Evolutionary conservation across 2,329 filamentous ascomycete genomes (phyloP).

Genomic region (Orbilia blumenaviensis): DNA sequence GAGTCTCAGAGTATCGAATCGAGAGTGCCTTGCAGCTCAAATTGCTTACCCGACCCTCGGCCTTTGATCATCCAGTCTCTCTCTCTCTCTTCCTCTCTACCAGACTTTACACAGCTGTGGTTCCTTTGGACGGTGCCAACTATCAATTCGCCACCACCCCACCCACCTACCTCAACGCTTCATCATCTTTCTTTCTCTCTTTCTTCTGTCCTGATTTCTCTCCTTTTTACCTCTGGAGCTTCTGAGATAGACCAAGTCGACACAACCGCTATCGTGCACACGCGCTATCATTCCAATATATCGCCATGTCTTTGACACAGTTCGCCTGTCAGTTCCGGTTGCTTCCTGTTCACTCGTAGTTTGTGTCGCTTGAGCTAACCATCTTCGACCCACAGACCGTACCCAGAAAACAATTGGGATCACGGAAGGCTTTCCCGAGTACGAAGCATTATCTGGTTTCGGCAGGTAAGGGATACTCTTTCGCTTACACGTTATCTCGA

Average conservation of each 20-base stretch:
- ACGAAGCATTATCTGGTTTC: slow-evolving; percentile 85
- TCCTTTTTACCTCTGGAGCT: neutral
- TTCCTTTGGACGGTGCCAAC: neutral
- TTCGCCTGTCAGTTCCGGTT: slow-evolving; percentile 57
- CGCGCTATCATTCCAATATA: slow-evolving; percentile 27
- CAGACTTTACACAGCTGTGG: neutral
- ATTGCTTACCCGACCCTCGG: slow-evolving; percentile 34
- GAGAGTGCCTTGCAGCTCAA: slow-evolving; percentile 4
- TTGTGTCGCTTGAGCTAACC: slow-evolving; percentile 32
- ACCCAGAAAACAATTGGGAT: slow-evolving; percentile 96
- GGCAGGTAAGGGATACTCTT: slow-evolving; percentile 63
- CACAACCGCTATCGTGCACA: slow-evolving; percentile 6
- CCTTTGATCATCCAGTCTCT: neutral
- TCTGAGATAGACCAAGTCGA: slow-evolving; percentile 19
- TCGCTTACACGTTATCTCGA: neutral
- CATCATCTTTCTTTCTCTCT: neutral
- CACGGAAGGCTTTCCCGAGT: slow-evolving; percentile 88
- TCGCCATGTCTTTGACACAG: slow-evolving; percentile 55
- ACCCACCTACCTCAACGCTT: neutral
- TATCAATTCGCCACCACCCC: neutral
- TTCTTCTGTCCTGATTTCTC: too few species aligned
- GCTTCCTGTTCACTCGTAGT: slow-evolving; percentile 2
- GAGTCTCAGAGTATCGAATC: slow-evolving; percentile 33
- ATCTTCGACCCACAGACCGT: slow-evolving; percentile 66
- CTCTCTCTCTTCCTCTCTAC: neutral